phyloP scores from a whole-genome alignment of 176 grass and related monocot genomes.

The Cenchrus americanus region DNA sequence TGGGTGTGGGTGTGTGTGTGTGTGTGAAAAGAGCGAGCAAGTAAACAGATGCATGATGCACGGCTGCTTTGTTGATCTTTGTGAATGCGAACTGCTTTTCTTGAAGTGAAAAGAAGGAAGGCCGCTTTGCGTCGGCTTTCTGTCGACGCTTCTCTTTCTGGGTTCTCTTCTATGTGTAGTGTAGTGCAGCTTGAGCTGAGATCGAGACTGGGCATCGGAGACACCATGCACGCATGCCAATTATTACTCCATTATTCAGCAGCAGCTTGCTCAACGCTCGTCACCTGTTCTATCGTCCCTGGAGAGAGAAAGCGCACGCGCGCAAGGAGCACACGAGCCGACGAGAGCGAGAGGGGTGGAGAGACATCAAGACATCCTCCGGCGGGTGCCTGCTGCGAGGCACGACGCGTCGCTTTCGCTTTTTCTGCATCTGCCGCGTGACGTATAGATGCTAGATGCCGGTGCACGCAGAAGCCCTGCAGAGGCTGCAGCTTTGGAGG shows the following conservation, averaged over 20 bases:
- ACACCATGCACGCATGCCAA: not conserved
- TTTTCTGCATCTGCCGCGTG: not conserved
- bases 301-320: too few species aligned
- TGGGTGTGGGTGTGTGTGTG: too few species aligned
- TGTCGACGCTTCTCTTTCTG: not conserved
- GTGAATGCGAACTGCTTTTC: not conserved
- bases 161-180: conserved; percentile 13
- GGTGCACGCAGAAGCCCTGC: not conserved
- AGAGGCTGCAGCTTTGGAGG: not conserved
- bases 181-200: not conserved
- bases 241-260: too few species aligned
- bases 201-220: too few species aligned
- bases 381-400: not conserved
- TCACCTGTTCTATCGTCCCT: too few species aligned
- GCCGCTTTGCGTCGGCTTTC: not conserved
- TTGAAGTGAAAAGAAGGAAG: not conserved
- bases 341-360: not conserved
- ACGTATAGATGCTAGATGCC: not conserved
- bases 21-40: not conserved
- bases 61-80: not conserved
- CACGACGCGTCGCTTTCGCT: conserved; percentile 27
- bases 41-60: not conserved
- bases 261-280: too few species aligned
- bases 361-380: conserved; percentile 10
- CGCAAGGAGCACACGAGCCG: too few species aligned